Conservation (phyloP, 2,329 filamentous ascomycete genomes). For the Xylariaceae sp. region DNA sequence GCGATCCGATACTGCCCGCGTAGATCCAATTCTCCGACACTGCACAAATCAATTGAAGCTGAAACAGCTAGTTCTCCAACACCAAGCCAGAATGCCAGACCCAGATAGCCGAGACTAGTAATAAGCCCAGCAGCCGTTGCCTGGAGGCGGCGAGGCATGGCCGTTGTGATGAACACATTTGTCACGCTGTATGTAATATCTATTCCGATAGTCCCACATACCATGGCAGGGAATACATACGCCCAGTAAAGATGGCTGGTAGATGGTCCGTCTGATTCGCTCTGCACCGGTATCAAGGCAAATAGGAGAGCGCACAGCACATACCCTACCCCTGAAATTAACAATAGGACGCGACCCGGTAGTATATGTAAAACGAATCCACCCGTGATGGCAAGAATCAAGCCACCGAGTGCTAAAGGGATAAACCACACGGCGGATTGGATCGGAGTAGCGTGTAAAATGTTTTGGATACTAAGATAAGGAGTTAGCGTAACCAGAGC, state of each 20-base stretch:
- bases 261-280: constrained; percentile 40
- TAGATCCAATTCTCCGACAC: constrained; percentile 16
- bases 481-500: not conserved
- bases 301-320: constrained; percentile 63
- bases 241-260: constrained; percentile 65
- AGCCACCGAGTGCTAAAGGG: constrained; percentile 69
- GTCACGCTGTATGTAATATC: constrained; percentile 76
- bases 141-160: constrained; percentile 66
- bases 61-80: constrained; percentile 68
- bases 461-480: constrained; percentile 56
- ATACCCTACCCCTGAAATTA: constrained; percentile 63
- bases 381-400: constrained; percentile 63
- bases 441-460: constrained; percentile 62
- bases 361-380: constrained; percentile 70
- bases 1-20: constrained; percentile 36
- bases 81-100: constrained; percentile 72
- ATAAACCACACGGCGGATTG: constrained; percentile 70
- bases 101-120: constrained; percentile 71
- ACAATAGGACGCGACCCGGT: constrained; percentile 63
- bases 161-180: constrained; percentile 78
- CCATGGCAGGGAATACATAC: constrained; percentile 71
- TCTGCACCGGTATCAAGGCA: constrained; percentile 62
- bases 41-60: constrained; percentile 41
- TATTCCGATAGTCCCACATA: constrained; percentile 70
- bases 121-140: constrained; percentile 73